Percentiles rank a stretch among this genome's conserved stretches.
Conservation (phyloP, 371 early-diverging fungal genomes). For the Mucor sp. region DNA sequence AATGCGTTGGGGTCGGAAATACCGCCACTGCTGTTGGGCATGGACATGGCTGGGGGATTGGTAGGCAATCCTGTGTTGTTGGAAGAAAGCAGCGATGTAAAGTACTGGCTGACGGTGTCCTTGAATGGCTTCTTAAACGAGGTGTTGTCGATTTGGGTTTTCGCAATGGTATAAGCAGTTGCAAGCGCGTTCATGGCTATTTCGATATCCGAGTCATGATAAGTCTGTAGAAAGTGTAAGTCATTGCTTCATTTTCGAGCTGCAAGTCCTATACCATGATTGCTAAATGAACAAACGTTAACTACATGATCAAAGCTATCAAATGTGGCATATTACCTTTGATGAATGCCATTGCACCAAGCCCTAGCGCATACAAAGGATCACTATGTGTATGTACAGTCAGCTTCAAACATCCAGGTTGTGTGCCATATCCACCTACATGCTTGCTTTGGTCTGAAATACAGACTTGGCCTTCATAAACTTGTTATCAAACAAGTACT, state of each 20-base stretch:
- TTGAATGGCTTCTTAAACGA: conserved; percentile 40
- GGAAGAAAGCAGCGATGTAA: conserved; percentile 28
- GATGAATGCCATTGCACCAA: conserved; percentile 54
- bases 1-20: conserved; percentile 26
- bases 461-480: conserved; percentile 53
- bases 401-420: background rate
- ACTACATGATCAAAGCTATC: background rate
- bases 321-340: conserved; percentile 26
- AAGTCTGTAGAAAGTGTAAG: conserved; percentile 27
- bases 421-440: conserved; percentile 20
- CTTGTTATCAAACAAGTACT: conserved; percentile 47
- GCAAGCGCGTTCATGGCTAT: conserved; percentile 40
- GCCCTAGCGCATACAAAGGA: conserved; percentile 48
- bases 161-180: conserved; percentile 44
- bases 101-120: conserved; percentile 39
- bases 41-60: conserved; percentile 25
- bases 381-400: conserved; percentile 18
- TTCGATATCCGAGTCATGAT: conserved; percentile 35
- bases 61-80: conserved; percentile 33
- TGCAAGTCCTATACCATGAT: conserved; percentile 18
- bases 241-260: background rate
- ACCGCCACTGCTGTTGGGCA: conserved; percentile 21
- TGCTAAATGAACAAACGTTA: conserved; percentile 7
- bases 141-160: conserved; percentile 43
- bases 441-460: conserved; percentile 41